These are phyloP conservation scores for Globisporangium megalacanthum DNA, from an alignment of 352 stramenopile genomes.

Conservation along the genomic window DNA sequence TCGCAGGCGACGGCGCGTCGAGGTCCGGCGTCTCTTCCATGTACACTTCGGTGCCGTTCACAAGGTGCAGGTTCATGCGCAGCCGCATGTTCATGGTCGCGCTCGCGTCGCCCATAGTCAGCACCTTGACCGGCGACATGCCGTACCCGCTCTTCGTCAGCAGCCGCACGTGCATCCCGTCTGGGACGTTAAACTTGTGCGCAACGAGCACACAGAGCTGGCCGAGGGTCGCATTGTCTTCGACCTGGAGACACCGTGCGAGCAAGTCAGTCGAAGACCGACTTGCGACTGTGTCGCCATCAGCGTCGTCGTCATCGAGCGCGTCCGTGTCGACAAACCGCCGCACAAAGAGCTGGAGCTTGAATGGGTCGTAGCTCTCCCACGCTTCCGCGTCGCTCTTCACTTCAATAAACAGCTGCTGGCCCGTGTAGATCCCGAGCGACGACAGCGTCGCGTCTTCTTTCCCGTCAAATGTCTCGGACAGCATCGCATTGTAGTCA, in stretches of 20 bases:
- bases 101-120: conserved; percentile 47
- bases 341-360: conserved; percentile 69
- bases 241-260: conserved; percentile 54
- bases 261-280: conserved; percentile 21
- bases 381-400: conserved; percentile 58
- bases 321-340: conserved; percentile 34
- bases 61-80: conserved; percentile 58
- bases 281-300: conserved; percentile 7
- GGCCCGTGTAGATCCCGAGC: conserved; percentile 61
- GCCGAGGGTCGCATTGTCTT: conserved; percentile 51
- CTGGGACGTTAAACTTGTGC: conserved; percentile 46
- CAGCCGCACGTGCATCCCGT: conserved; percentile 39
- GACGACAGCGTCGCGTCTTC: conserved; percentile 49
- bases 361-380: conserved; percentile 56
- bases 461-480: conserved; percentile 52
- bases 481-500: conserved; percentile 67
- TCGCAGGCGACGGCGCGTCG: conserved; percentile 35
- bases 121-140: conserved; percentile 50
- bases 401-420: conserved; percentile 67
- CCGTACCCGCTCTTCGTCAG: conserved; percentile 73
- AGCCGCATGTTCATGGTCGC: conserved; percentile 36
- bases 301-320: not conserved
- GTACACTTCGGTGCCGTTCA: conserved; percentile 67
- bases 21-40: conserved; percentile 64
- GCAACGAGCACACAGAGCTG: conserved; percentile 40